Conservation (phyloP, 257 asterid species). For the Nicotiana sylvestris region DNA sequence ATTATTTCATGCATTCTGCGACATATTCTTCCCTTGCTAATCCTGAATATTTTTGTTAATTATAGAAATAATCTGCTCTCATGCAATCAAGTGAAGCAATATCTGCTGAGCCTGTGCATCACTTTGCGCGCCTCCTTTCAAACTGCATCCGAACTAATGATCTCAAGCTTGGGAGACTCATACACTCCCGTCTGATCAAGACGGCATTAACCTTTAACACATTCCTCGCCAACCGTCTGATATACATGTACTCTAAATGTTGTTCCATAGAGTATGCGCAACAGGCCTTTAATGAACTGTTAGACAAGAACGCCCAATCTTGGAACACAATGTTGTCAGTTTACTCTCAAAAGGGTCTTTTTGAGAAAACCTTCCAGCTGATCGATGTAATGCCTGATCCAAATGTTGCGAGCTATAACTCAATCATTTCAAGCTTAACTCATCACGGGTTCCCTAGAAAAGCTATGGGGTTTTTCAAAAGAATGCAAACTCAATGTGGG, state of each 20-base stretch:
- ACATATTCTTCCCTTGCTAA: too few relatives aligned
- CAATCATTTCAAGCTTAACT: slow-evolving; percentile 44
- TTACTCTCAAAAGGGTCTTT: slow-evolving; percentile 28
- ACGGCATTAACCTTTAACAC: too few relatives aligned
- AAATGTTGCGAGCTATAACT: slow-evolving; percentile 49
- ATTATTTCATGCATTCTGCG: too few relatives aligned
- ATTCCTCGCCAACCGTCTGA: too few relatives aligned
- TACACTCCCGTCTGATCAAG: too few relatives aligned
- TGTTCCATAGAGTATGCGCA: slow-evolving; percentile 37
- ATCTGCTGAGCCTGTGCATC: too few relatives aligned
- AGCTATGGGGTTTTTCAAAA: slow-evolving; percentile 29
- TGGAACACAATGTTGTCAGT: slow-evolving; percentile 53
- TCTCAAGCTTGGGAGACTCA: too few relatives aligned
- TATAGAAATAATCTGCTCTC: too few relatives aligned
- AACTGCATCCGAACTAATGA: too few relatives aligned
- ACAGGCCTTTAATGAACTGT: slow-evolving; percentile 35
- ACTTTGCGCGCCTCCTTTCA: too few relatives aligned
- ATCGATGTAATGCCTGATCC: slow-evolving; percentile 63
- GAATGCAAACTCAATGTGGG: slow-evolving; percentile 16
- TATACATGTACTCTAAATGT: slow-evolving; percentile 45
- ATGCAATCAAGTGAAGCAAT: too few relatives aligned
- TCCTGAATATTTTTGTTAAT: too few relatives aligned
- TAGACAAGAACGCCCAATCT: slow-evolving; percentile 43
- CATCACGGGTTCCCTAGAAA: slow-evolving; percentile 35
- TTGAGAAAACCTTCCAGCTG: slow-evolving; percentile 34